Percentiles rank a stretch among this genome's conserved stretches.
phyloP scores from a whole-genome alignment of 192 early-diverging fungal species.

The Coemansia sp. region DNA sequence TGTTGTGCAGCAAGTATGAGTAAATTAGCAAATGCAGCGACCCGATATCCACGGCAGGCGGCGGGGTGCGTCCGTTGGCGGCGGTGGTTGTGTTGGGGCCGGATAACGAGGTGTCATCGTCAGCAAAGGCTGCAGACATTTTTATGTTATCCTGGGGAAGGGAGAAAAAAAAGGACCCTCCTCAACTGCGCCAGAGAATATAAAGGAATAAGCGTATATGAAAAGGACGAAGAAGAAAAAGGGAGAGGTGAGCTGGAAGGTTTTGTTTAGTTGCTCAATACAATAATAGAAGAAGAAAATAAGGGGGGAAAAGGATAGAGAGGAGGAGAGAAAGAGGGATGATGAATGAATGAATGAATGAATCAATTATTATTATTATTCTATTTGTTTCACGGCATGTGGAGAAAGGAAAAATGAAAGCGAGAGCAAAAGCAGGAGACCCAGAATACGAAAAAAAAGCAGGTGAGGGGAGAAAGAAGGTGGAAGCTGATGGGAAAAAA shows the following conservation, averaged over 20 bases:
- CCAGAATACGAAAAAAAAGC: too few species aligned
- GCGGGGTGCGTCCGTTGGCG: neutral
- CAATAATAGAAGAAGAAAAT: slow-evolving; percentile 8
- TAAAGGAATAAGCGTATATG: too few species aligned
- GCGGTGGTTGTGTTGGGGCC: neutral
- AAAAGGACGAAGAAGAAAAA: neutral
- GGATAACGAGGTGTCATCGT: neutral
- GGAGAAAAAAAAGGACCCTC: too few species aligned
- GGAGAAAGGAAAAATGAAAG: too few species aligned
- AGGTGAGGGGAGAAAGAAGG: neutral
- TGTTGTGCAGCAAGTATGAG: slow-evolving; percentile 49
- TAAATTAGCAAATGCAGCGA: slow-evolving; percentile 46
- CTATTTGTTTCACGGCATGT: neutral
- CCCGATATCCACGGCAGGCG: slow-evolving; percentile 24
- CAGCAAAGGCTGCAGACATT: slow-evolving; percentile 9
- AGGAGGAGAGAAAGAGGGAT: neutral
- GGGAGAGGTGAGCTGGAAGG: neutral
- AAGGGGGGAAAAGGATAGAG: neutral
- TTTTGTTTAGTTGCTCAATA: neutral
- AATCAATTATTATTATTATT: too few species aligned
- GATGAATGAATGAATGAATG: too few species aligned
- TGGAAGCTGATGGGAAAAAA: neutral
- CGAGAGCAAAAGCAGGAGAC: slow-evolving; percentile 7
- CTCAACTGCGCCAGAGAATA: too few species aligned
- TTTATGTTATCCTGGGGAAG: too few species aligned